phyloP scores from a whole-genome alignment of 2,329 filamentous ascomycete species.

The Chalaropsis ovoidea region DNA sequence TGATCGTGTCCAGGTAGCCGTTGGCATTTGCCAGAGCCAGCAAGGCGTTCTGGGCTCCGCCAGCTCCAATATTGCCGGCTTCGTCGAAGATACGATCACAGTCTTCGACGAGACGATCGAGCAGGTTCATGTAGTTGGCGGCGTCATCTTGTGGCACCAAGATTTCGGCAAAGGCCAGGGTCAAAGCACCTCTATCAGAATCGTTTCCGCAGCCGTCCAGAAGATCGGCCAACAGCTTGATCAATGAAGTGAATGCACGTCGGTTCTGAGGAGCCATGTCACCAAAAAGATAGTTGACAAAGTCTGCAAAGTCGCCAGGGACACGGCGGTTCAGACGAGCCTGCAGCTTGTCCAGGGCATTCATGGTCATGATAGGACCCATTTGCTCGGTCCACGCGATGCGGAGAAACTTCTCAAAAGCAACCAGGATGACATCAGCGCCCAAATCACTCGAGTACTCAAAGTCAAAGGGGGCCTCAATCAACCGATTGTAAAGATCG shows the following conservation, averaged over 20 bases:
- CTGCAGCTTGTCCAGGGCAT: slow-evolving; percentile 65
- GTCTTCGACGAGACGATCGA: slow-evolving; percentile 83
- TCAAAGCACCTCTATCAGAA: slow-evolving; percentile 77
- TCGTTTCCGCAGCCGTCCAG: slow-evolving; percentile 86
- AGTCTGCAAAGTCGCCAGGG: slow-evolving; percentile 62
- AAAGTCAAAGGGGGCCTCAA: slow-evolving; percentile 71
- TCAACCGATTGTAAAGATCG: slow-evolving; percentile 77
- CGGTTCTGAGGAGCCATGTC: slow-evolving; percentile 61
- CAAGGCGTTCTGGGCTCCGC: slow-evolving; percentile 24
- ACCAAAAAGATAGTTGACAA: slow-evolving; percentile 52
- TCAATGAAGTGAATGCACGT: slow-evolving; percentile 70
- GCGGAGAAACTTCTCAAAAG: slow-evolving; percentile 86
- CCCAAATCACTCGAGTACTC: slow-evolving; percentile 64
- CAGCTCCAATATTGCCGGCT: slow-evolving; percentile 25
- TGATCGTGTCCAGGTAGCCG: slow-evolving; percentile 47
- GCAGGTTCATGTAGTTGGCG: slow-evolving; percentile 73
- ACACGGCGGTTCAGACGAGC: slow-evolving; percentile 54
- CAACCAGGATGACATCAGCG: slow-evolving; percentile 76
- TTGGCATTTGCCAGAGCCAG: slow-evolving; percentile 32
- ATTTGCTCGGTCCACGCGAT: slow-evolving; percentile 84
- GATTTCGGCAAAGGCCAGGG: slow-evolving; percentile 78
- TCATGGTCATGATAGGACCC: slow-evolving; percentile 67
- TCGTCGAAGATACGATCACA: slow-evolving; percentile 81
- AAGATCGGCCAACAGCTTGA: slow-evolving; percentile 77
- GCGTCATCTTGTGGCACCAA: slow-evolving; percentile 54